A percentile compares a stretch with the other conserved stretches of the same genome.
Evolutionary conservation across 2,329 filamentous ascomycete genomes (phyloP).

Genomic region (Verticillium albo-atrum): DNA sequence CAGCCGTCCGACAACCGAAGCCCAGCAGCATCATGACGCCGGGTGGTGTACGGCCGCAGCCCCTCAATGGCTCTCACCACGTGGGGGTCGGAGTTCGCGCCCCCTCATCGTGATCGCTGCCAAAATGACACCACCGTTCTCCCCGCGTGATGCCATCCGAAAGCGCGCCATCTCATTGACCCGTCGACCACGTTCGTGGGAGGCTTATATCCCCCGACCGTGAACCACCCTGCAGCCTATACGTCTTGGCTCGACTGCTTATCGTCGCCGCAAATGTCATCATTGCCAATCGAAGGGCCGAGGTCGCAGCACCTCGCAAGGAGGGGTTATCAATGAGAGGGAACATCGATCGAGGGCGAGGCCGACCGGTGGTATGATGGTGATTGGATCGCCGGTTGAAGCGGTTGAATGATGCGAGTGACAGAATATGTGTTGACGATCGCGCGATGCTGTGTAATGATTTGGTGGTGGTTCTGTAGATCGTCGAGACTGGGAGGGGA

Average conservation of each 20-base stretch:
- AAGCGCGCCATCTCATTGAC: neutral
- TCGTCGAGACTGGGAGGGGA: neutral
- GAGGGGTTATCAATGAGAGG: neutral
- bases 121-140: slow-evolving; percentile 8
- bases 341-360: neutral
- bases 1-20: neutral
- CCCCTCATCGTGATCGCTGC: slow-evolving; percentile 3
- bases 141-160: neutral
- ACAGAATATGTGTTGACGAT: slow-evolving; percentile 4
- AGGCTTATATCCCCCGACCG: neutral
- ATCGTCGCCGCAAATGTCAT: slow-evolving; percentile 2
- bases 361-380: neutral
- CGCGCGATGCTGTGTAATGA: slow-evolving; percentile 4
- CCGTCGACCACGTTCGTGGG: neutral
- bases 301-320: slow-evolving; percentile 1
- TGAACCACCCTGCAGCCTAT: neutral
- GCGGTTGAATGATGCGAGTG: neutral
- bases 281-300: slow-evolving; percentile 5
- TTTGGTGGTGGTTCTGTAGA: neutral
- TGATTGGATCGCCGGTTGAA: neutral
- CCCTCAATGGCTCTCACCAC: neutral
- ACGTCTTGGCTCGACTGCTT: neutral
- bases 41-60: neutral
- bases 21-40: neutral
- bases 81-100: neutral